phyloP scores from a whole-genome alignment of 2,329 filamentous ascomycete genomes.

The Decorospora gaudefroyi region DNA sequence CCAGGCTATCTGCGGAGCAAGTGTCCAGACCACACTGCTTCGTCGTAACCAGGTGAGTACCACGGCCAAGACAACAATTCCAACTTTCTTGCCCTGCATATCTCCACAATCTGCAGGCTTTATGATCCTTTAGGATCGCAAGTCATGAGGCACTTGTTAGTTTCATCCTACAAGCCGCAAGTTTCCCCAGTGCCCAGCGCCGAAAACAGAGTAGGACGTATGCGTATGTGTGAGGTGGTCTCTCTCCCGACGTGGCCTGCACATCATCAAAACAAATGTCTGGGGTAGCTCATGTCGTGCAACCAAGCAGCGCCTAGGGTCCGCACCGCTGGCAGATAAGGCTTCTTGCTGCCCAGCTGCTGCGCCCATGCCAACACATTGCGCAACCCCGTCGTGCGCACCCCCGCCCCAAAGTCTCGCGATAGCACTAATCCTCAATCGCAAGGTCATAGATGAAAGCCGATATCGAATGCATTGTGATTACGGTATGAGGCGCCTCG shows the following conservation, averaged over 20 bases:
- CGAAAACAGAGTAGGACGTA: too few relatives aligned
- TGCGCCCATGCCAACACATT: conserved; percentile 17
- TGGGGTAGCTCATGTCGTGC: conserved; percentile 5
- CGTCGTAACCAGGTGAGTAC: not conserved
- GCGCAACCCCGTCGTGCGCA: conserved; percentile 12
- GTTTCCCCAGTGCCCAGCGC: too few relatives aligned
- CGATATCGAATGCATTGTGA: not conserved
- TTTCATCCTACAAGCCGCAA: not conserved
- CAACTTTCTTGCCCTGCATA: too few relatives aligned
- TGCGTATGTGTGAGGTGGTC: too few relatives aligned
- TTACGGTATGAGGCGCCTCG: not conserved
- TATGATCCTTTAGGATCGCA: not conserved
- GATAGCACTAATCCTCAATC: conserved; percentile 10
- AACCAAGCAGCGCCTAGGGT: conserved; percentile 1
- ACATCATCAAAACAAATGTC: too few relatives aligned
- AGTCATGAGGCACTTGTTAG: conserved; percentile 2
- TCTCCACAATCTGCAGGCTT: not conserved
- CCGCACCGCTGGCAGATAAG: conserved; percentile 18
- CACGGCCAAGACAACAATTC: too few relatives aligned
- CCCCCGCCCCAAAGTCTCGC: too few relatives aligned
- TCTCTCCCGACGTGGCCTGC: too few relatives aligned
- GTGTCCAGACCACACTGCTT: conserved; percentile 4
- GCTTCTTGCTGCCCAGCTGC: conserved; percentile 5
- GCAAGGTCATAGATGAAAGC: conserved; percentile 8
- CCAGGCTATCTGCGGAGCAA: conserved; percentile 6